Evolutionary conservation across 768 basidiomycete species (phyloP).

Genomic region (Trametes maxima): DNA sequence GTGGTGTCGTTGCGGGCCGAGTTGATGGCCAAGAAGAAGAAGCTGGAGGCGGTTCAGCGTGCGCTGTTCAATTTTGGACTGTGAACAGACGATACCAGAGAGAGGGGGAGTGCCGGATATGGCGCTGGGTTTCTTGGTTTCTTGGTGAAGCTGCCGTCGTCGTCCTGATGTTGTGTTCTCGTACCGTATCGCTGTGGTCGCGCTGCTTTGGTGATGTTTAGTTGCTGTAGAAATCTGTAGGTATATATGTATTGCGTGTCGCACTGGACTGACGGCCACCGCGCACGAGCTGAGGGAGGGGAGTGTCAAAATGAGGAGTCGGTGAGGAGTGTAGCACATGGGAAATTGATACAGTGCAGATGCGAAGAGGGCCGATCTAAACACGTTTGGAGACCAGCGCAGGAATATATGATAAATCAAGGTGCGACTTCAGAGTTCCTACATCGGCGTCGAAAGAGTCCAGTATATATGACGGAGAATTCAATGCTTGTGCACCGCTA

Average conservation of each 20-base stretch:
- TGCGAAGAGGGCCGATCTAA: background rate
- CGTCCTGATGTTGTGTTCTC: background rate
- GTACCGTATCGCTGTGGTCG: too few species aligned
- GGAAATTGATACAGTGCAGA: background rate
- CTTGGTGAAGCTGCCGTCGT: background rate
- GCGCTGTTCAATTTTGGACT: slow-evolving; percentile 39
- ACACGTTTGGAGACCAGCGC: background rate
- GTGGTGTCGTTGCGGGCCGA: slow-evolving; percentile 38
- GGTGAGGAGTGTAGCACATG: background rate
- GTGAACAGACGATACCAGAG: background rate
- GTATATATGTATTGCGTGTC: too few species aligned
- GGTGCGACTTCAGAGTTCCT: too few species aligned
- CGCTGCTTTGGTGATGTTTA: too few species aligned
- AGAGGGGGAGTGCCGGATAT: background rate
- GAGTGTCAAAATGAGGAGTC: background rate
- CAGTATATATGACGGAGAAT: too few species aligned
- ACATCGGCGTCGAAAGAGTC: too few species aligned
- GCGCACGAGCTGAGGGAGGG: too few species aligned
- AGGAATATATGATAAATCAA: too few species aligned
- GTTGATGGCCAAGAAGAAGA: slow-evolving; percentile 35
- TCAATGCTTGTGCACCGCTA: too few species aligned
- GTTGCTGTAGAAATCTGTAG: too few species aligned
- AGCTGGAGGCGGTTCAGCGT: slow-evolving; percentile 44
- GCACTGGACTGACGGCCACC: too few species aligned
- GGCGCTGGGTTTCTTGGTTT: background rate